phyloP scores from a whole-genome alignment of 805 yeast genomes.

The Kregervanrija delftensis region DNA sequence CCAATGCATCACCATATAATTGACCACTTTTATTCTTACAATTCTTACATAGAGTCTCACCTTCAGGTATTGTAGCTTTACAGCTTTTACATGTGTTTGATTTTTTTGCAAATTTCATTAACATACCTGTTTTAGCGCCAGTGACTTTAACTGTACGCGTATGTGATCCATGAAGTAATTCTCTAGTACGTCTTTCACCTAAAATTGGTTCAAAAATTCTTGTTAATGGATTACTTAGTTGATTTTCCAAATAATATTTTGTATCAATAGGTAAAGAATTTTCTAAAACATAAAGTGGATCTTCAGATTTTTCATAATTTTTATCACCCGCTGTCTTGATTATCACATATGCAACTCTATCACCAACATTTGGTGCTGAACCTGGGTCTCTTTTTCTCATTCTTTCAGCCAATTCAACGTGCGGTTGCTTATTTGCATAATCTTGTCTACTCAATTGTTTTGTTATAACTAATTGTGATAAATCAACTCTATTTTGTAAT shows the following conservation, averaged over 20 bases:
- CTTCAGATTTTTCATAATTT: conserved; percentile 94
- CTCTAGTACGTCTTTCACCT: conserved; percentile 78
- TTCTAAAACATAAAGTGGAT: conserved; percentile 88
- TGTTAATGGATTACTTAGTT: conserved; percentile 81
- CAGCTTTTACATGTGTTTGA: conserved; percentile 87
- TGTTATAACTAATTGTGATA: conserved; percentile 89
- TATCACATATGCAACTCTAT: conserved; percentile 95
- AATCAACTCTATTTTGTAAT: conserved; percentile 83
- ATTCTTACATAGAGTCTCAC: conserved; percentile 56
- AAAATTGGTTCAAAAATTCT: conserved; percentile 93
- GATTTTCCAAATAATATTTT: conserved; percentile 88
- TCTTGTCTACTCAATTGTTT: conserved; percentile 86
- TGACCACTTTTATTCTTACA: conserved; percentile 71
- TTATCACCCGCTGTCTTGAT: conserved; percentile 69
- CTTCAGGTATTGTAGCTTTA: conserved; percentile 64
- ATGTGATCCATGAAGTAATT: conserved; percentile 75
- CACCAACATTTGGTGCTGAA: conserved; percentile 94
- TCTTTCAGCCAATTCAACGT: conserved; percentile 90
- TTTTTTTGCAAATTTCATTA: conserved; percentile 83
- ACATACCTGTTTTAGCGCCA: conserved; percentile 76
- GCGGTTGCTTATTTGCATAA: conserved; percentile 95
- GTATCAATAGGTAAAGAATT: conserved; percentile 92
- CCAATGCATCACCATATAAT: conserved; percentile 73
- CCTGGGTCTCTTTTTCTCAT: conserved; percentile 97
- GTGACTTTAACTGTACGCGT: conserved; percentile 69